Percentiles rank a stretch among this genome's conserved stretches.
phyloP scores from a whole-genome alignment of 2,329 filamentous ascomycete species.

The Trichoderma harzianum region DNA sequence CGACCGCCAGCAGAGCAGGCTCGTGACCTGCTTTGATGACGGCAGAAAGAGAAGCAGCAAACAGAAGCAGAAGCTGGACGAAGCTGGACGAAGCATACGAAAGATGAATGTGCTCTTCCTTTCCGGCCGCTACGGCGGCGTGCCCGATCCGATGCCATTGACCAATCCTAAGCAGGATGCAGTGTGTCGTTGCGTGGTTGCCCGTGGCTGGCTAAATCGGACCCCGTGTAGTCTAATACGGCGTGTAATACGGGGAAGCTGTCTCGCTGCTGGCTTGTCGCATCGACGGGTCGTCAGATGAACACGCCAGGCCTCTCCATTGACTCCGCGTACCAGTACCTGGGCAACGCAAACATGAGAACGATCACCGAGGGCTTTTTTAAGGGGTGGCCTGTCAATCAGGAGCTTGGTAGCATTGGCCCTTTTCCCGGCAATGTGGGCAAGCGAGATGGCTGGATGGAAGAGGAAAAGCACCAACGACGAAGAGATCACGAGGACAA shows the following conservation, averaged over 20 bases:
- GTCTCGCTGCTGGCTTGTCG: slow-evolving; percentile 8
- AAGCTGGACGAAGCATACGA: background rate
- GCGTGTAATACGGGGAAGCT: background rate
- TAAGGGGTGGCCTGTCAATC: slow-evolving; percentile 13
- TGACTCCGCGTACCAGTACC: background rate
- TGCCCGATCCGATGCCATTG: slow-evolving; percentile 4
- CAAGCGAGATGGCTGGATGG: slow-evolving; percentile 10
- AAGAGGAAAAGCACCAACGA: background rate
- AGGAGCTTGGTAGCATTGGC: background rate
- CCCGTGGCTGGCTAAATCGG: background rate
- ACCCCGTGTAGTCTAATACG: background rate
- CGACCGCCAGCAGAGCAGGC: background rate
- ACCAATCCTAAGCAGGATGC: background rate
- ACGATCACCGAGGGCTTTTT: background rate
- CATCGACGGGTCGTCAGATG: slow-evolving; percentile 10
- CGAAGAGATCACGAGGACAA: slow-evolving; percentile 14
- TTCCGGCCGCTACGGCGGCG: background rate
- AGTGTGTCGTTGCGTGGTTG: background rate
- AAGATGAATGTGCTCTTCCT: background rate
- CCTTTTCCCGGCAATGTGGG: slow-evolving; percentile 2
- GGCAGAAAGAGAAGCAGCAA: background rate
- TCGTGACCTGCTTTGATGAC: slow-evolving; percentile 10
- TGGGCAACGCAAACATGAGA: background rate
- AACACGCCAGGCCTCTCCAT: background rate
- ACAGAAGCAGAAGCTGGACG: background rate